Percentiles rank a stretch among this genome's conserved stretches.
phyloP scores from a whole-genome alignment of 768 basidiomycete species.

The Cantharellus anzutake region DNA sequence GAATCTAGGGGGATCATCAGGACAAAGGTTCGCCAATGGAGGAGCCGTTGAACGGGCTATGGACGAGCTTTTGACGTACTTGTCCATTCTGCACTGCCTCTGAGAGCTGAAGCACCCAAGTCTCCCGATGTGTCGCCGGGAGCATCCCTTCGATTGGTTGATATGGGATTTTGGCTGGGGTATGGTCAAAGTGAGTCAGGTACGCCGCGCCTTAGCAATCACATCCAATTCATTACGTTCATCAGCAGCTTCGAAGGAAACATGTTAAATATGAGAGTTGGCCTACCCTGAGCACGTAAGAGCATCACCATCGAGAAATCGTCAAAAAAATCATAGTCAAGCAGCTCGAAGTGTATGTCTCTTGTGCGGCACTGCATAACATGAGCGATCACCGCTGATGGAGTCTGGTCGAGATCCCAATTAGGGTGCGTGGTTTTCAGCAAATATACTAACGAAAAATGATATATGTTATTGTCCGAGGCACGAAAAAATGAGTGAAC shows the following conservation, averaged over 20 bases:
- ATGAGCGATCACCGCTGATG: background rate
- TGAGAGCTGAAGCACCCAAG: background rate
- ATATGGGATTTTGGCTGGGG: background rate
- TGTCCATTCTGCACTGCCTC: background rate
- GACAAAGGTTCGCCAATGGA: background rate
- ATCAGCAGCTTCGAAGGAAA: background rate
- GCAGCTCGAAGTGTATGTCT: background rate
- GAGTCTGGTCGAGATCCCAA: background rate
- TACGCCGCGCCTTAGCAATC: background rate
- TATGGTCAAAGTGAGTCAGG: background rate
- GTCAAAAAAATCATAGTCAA: conserved; percentile 9
- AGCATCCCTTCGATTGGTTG: background rate
- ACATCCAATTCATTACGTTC: background rate
- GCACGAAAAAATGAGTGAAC: too few species aligned
- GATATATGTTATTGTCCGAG: too few species aligned
- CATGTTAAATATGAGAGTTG: background rate
- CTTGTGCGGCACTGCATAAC: background rate
- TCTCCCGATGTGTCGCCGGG: background rate
- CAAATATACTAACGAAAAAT: background rate
- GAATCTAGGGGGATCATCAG: background rate
- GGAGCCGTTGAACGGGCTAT: background rate
- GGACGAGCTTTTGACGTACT: background rate
- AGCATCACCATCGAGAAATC: background rate
- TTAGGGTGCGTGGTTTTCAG: background rate
- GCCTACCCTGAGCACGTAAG: background rate